Evolutionary conservation across 164 flowering plant species (phyloP).

Genomic region (Platanus orientalis): DNA sequence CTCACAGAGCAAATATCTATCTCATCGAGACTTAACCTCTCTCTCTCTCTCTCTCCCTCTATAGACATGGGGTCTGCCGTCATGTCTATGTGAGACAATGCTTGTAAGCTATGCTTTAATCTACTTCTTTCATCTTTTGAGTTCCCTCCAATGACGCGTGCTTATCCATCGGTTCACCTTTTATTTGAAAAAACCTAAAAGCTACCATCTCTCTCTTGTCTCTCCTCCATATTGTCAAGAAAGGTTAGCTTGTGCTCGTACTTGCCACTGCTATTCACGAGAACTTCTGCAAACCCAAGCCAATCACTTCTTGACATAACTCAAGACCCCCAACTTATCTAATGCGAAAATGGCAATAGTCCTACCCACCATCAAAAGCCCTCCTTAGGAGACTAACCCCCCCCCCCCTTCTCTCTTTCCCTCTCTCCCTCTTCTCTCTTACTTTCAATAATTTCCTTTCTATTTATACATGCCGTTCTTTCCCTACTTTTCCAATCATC

Average conservation of each 20-base stretch:
- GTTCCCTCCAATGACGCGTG: conserved; percentile 23
- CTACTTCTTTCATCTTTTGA: conserved; percentile 3
- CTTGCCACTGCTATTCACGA: conserved; percentile 16
- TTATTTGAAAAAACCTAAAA: neutral
- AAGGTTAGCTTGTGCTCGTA: conserved; percentile 14
- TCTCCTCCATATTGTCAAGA: conserved; percentile 1
- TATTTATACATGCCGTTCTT: no score
- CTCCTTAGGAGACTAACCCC: neutral
- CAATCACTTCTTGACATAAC: conserved; percentile 14
- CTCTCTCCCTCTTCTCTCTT: no score
- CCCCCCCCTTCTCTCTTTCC: no score
- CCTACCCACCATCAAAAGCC: conserved; percentile 17
- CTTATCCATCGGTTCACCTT: conserved; percentile 9
- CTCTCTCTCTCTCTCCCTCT: no score
- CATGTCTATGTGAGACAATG: conserved; percentile 10
- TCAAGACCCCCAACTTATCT: neutral
- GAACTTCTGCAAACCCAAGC: conserved; percentile 18
- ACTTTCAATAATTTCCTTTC: no score
- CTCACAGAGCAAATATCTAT: no score
- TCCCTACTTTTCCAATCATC: no score
- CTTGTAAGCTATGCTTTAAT: neutral
- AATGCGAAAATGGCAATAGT: conserved; percentile 18
- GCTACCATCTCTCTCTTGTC: neutral
- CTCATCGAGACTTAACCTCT: no score
- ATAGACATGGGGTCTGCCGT: no score